Conservation (phyloP, 805 yeast species). For the Yamadazyma philogaea region DNA sequence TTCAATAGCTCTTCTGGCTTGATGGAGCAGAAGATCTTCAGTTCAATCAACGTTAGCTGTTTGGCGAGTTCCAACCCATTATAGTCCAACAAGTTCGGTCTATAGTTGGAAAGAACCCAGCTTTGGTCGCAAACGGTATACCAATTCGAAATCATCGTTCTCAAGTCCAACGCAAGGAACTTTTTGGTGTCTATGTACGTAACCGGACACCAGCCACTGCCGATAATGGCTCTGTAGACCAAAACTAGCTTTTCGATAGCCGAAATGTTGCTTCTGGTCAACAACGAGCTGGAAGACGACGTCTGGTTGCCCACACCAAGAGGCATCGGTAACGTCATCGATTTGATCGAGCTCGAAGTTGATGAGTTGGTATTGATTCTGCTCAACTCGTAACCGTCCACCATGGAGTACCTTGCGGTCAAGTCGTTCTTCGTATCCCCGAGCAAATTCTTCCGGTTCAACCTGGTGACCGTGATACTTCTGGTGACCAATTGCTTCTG, state of each 20-base stretch:
- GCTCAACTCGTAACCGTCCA: conserved; percentile 58
- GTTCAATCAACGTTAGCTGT: conserved; percentile 71
- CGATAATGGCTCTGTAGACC: conserved; percentile 53
- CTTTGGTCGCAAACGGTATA: conserved; percentile 49
- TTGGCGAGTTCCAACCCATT: conserved; percentile 75
- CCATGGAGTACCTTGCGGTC: conserved; percentile 42
- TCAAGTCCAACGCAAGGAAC: conserved; percentile 30
- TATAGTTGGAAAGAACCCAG: conserved; percentile 56
- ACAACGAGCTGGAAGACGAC: conserved; percentile 35
- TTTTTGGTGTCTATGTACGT: conserved; percentile 28
- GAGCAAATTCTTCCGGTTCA: conserved; percentile 33
- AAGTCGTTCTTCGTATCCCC: conserved; percentile 20
- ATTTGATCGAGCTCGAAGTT: conserved; percentile 36
- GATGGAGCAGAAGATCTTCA: conserved; percentile 59
- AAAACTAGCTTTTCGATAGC: conserved; percentile 50
- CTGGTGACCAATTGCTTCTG: conserved; percentile 50
- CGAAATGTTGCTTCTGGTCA: conserved; percentile 36
- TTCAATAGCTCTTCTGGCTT: conserved; percentile 64
- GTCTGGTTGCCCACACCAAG: conserved; percentile 43
- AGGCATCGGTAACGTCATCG: conserved; percentile 42
- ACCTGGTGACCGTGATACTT: conserved; percentile 40
- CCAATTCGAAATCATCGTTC: conserved; percentile 44
- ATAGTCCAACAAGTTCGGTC: conserved; percentile 52
- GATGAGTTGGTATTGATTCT: conserved; percentile 48
- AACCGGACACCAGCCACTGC: conserved; percentile 44